These are phyloP conservation scores for Darksidea phi DNA, from an alignment of 495 filamentous ascomycete species.

Conservation along the genomic window DNA sequence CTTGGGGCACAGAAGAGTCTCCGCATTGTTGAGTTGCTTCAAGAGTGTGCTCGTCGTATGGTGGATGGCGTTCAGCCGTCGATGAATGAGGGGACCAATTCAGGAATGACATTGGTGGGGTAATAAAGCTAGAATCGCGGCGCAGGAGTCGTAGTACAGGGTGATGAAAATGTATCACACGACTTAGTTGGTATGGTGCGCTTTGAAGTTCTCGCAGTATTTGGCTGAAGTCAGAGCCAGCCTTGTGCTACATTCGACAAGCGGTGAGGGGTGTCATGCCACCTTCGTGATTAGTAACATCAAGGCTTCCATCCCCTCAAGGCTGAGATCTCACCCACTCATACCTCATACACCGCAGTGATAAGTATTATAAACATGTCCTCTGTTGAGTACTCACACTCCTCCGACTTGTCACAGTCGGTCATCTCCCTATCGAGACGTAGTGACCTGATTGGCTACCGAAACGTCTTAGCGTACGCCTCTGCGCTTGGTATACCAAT, in stretches of 20 bases:
- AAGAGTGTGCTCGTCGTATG: background rate
- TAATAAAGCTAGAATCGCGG: background rate
- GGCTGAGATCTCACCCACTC: background rate
- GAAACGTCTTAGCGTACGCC: background rate
- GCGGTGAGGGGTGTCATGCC: background rate
- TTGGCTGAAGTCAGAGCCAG: background rate
- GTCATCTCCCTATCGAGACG: background rate
- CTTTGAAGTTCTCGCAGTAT: background rate
- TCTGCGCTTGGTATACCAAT: background rate
- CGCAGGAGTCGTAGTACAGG: background rate
- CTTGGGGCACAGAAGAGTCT: background rate
- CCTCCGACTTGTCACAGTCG: background rate
- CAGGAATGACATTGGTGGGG: background rate
- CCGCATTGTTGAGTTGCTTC: background rate
- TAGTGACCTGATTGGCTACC: background rate
- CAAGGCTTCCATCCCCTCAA: background rate
- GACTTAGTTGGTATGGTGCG: background rate
- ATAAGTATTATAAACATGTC: background rate
- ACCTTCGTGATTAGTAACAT: background rate
- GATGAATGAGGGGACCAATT: background rate
- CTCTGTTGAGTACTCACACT: background rate
- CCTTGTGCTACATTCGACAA: background rate
- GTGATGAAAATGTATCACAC: background rate
- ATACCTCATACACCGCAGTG: background rate
- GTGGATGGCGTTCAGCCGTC: background rate